phyloP scores from a whole-genome alignment of 2,329 filamentous ascomycete species.

The Lachnellula cervina region DNA sequence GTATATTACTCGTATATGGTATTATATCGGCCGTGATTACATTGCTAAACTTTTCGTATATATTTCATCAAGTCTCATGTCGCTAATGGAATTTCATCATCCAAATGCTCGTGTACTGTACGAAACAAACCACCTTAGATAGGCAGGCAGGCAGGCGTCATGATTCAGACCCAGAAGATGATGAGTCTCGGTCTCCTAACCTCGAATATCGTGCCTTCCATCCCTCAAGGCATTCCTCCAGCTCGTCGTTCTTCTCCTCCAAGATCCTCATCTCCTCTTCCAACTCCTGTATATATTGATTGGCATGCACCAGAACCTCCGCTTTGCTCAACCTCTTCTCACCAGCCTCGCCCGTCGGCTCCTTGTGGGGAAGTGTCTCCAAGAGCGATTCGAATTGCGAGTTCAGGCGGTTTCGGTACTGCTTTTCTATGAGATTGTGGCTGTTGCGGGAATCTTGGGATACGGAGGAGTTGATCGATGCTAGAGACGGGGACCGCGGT shows the following conservation, averaged over 20 bases:
- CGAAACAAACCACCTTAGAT: too few species aligned
- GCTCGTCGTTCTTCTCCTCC: slow-evolving; percentile 4
- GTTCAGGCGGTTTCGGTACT: slow-evolving; percentile 15
- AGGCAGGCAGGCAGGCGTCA: too few species aligned
- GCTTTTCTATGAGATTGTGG: slow-evolving; percentile 16
- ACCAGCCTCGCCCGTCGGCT: background rate
- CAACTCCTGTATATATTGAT: slow-evolving; percentile 10
- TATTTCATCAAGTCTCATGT: too few species aligned
- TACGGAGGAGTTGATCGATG: background rate
- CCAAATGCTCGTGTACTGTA: too few species aligned
- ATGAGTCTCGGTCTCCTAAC: too few species aligned
- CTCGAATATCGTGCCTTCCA: background rate
- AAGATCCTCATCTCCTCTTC: slow-evolving; percentile 6
- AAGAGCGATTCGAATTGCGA: slow-evolving; percentile 12
- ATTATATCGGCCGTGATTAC: too few species aligned
- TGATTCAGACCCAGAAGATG: too few species aligned
- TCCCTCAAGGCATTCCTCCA: background rate
- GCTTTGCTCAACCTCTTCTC: slow-evolving; percentile 11
- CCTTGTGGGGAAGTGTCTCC: background rate
- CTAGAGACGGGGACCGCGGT: background rate
- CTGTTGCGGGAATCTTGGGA: slow-evolving; percentile 4
- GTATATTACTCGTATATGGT: too few species aligned
- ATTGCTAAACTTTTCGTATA: too few species aligned
- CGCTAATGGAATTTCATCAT: too few species aligned
- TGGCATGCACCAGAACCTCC: slow-evolving; percentile 11